phyloP scores from a whole-genome alignment of 2,329 filamentous ascomycete genomes.

The Penicillium sp. region DNA sequence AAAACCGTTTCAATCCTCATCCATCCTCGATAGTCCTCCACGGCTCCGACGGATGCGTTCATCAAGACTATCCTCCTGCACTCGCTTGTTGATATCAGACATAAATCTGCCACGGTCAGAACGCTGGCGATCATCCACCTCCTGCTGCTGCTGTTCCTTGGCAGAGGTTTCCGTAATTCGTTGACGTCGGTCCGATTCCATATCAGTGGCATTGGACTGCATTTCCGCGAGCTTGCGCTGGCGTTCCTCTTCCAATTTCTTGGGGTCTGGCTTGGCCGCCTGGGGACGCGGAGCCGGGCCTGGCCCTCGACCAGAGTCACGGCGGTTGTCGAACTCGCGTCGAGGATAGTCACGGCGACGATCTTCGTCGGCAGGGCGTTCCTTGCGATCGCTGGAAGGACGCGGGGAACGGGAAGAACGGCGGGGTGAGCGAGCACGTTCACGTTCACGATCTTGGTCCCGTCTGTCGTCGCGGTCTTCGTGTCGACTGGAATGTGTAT shows the following conservation, averaged over 20 bases:
- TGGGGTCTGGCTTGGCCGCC: slow-evolving; percentile 22
- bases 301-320: slow-evolving; percentile 13
- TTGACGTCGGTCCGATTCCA: slow-evolving; percentile 70
- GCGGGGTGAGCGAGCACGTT: slow-evolving; percentile 23
- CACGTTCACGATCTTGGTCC: slow-evolving; percentile 21
- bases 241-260: slow-evolving; percentile 34
- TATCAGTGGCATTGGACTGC: slow-evolving; percentile 68
- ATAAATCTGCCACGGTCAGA: slow-evolving; percentile 40
- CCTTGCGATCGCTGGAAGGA: slow-evolving; percentile 14
- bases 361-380: slow-evolving; percentile 12
- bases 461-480: slow-evolving; percentile 27
- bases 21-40: slow-evolving; percentile 35
- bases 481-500: slow-evolving; percentile 21
- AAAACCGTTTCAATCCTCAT: slow-evolving; percentile 24
- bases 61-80: slow-evolving; percentile 38
- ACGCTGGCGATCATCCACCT: slow-evolving; percentile 62
- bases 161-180: slow-evolving; percentile 68
- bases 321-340: slow-evolving; percentile 25
- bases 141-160: slow-evolving; percentile 63
- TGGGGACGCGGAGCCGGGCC: slow-evolving; percentile 6
- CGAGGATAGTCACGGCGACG: slow-evolving; percentile 21
- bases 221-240: slow-evolving; percentile 66
- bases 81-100: slow-evolving; percentile 35
- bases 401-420: slow-evolving; percentile 28
- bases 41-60: slow-evolving; percentile 37